Evolutionary conservation across 2,329 filamentous ascomycete species (phyloP), one percentile per base, ranked within the genome.

Genomic region (Geosmithia flava): DNA sequence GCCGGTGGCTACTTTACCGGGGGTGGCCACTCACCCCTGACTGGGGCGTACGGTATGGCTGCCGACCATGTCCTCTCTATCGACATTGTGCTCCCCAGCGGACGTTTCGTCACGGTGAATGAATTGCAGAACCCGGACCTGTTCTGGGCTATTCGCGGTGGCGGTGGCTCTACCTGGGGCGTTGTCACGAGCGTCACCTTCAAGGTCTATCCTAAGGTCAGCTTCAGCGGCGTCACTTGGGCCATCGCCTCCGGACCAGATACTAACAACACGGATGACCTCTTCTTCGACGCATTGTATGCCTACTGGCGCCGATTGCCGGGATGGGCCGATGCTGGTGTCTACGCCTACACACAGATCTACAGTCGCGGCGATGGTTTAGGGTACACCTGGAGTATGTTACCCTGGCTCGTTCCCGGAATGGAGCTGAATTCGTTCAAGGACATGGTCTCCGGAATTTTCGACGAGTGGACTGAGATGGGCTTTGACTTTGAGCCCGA

Each of bases 51-150:
- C 50, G 60, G 72, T 42, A 59, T 72, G 13, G 48, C 54, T 5
- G 68, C 69, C 27, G 74, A 77, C 55, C 69, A 74, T 55, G 66
- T 72, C n/a, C 59, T 76, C 17, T 64, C 66, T n/a, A 65, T 72
- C 52, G 66, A 74, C 48, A 64, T 75, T 23, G 66, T 76, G 17
- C 68, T 68, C 2, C 61, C 69, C 0, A 63, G 68, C 33, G 71
- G 72, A 3, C 53, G 60, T 5, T 63, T 70, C 42, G 54, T 71
- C 40, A 63, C 65, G 46, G 66, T 61, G n/a, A 65, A 65, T 49
- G 56, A 65, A 33, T 62, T 56, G 16, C 55, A 62, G n/a, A 63
- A 75, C 52, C 47, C 59, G 0, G 72, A 76, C 27, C 59, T 76
- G 0, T 75, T 70, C 61, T 74, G 72, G 66, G 71, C 72, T 3